phyloP scores from a whole-genome alignment of 2,329 filamentous ascomycete species.

The Dothistroma pini region DNA sequence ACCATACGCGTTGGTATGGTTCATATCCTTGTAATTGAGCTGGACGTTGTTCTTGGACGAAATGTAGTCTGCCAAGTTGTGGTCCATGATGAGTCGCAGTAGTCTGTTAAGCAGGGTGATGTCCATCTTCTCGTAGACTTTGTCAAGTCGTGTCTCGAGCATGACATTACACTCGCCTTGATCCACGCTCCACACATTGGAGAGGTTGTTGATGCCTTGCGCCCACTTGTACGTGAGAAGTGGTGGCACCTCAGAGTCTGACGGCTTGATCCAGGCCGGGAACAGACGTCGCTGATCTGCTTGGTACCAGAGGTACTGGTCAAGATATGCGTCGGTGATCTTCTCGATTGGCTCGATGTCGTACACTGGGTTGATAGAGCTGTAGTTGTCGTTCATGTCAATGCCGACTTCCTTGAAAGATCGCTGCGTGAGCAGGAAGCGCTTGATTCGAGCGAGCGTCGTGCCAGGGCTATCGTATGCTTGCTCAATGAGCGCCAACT shows the following conservation, averaged over 20 bases:
- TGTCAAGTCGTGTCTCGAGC: constrained; percentile 97
- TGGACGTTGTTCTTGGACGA: constrained; percentile 99
- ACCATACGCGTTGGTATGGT: constrained; percentile 97
- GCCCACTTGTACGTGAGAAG: constrained; percentile 98
- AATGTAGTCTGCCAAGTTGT: constrained; percentile 98
- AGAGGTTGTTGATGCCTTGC: constrained; percentile 97
- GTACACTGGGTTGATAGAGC: constrained; percentile 97
- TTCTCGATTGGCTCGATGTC: constrained; percentile 99
- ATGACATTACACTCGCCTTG: constrained; percentile 98
- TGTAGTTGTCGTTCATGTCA: constrained; percentile 99
- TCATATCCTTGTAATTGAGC: constrained; percentile 99
- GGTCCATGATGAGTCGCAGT: constrained; percentile 94
- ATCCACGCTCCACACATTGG: constrained; percentile 88
- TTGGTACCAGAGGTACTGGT: constrained; percentile 99
- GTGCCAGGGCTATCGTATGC: constrained; percentile 98
- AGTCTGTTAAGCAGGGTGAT: constrained; percentile 91
- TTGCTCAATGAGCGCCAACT: constrained; percentile 93
- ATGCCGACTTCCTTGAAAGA: constrained; percentile 99
- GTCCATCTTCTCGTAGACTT: constrained; percentile 99
- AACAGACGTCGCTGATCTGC: constrained; percentile 96
- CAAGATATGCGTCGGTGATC: constrained; percentile 97
- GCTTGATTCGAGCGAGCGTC: constrained; percentile 92
- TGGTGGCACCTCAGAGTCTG: constrained; percentile 94
- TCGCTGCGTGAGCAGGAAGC: constrained; percentile 91
- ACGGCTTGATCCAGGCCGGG: constrained; percentile 98